Evolutionary conservation across 2,329 filamentous ascomycete genomes (phyloP).

Genomic region (Niveomyces coronatus): DNA sequence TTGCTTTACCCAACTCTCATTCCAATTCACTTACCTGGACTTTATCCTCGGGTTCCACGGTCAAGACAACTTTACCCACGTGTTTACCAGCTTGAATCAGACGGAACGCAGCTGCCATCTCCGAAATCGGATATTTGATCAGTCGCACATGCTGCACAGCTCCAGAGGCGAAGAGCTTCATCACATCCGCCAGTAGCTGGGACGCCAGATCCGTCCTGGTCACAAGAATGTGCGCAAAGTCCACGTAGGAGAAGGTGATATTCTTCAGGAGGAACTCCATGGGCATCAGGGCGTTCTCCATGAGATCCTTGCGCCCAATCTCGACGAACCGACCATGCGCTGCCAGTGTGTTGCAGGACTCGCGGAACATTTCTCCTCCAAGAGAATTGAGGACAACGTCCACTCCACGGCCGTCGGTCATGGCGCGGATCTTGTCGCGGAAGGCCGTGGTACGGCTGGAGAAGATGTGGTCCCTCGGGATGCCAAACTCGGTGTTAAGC

Average conservation of each 20-base stretch:
- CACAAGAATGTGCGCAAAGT: slow-evolving; percentile 19
- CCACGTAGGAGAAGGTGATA: slow-evolving; percentile 32
- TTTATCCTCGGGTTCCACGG: background rate
- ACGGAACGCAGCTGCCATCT: slow-evolving; percentile 26
- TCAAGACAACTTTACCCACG: slow-evolving; percentile 25
- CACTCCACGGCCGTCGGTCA: slow-evolving; percentile 21
- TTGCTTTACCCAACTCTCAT: background rate
- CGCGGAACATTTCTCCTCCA: slow-evolving; percentile 20
- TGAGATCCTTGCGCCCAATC: slow-evolving; percentile 23
- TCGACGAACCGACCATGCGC: slow-evolving; percentile 22
- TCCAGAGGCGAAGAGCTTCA: slow-evolving; percentile 11
- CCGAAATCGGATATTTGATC: slow-evolving; percentile 16
- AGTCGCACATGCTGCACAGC: slow-evolving; percentile 14
- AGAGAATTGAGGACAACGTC: slow-evolving; percentile 26
- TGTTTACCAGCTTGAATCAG: slow-evolving; percentile 29
- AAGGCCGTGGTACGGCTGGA: slow-evolving; percentile 20
- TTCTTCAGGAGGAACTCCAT: slow-evolving; percentile 28
- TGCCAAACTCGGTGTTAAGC: slow-evolving; percentile 16
- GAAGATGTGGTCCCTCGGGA: slow-evolving; percentile 24
- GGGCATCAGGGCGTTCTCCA: slow-evolving; percentile 2
- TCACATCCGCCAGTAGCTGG: slow-evolving; percentile 6
- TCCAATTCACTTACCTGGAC: background rate
- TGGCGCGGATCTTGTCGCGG: slow-evolving; percentile 14
- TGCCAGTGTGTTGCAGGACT: slow-evolving; percentile 25
- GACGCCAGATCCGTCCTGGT: slow-evolving; percentile 10